phyloP scores from a whole-genome alignment of 2,329 filamentous ascomycete species.

The Fusarium kyushuense region DNA sequence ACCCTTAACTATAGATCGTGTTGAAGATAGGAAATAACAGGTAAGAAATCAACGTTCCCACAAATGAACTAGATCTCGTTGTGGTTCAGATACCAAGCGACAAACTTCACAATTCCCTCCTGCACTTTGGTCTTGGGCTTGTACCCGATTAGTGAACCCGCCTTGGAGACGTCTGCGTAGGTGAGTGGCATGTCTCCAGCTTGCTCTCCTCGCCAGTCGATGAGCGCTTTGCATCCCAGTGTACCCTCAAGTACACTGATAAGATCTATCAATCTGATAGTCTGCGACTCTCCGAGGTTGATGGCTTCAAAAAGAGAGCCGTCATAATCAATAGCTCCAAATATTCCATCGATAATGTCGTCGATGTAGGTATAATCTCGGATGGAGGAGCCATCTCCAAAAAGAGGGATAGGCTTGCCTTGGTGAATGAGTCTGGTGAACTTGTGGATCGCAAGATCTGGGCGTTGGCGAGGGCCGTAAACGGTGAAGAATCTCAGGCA shows the following conservation, averaged over 20 bases:
- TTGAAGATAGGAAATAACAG: background rate
- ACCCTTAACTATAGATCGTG: background rate
- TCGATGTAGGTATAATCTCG: conserved; percentile 21
- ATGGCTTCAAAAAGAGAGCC: conserved; percentile 2
- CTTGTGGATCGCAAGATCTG: conserved; percentile 21
- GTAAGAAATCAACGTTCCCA: background rate
- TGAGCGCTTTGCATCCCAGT: background rate
- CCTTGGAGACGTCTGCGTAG: conserved; percentile 18
- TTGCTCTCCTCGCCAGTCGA: conserved; percentile 12
- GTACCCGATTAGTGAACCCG: conserved; percentile 4
- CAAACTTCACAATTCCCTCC: conserved; percentile 17
- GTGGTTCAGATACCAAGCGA: conserved; percentile 14
- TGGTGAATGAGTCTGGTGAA: conserved; percentile 24
- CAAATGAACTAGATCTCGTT: background rate
- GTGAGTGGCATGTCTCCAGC: conserved; percentile 17
- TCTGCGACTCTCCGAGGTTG: conserved; percentile 27
- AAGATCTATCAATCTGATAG: conserved; percentile 5
- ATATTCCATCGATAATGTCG: conserved; percentile 13
- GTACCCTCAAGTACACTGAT: conserved; percentile 1
- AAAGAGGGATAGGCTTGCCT: conserved; percentile 12
- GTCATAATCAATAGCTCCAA: background rate
- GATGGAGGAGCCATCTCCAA: conserved; percentile 1
- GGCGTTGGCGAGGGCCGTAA: conserved; percentile 14
- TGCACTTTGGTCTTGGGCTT: conserved; percentile 13
- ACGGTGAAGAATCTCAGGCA: conserved; percentile 25